These are phyloP conservation scores for Saxispiralis lemnorum DNA, from an alignment of 495 filamentous ascomycete species.

Conservation along the genomic window DNA sequence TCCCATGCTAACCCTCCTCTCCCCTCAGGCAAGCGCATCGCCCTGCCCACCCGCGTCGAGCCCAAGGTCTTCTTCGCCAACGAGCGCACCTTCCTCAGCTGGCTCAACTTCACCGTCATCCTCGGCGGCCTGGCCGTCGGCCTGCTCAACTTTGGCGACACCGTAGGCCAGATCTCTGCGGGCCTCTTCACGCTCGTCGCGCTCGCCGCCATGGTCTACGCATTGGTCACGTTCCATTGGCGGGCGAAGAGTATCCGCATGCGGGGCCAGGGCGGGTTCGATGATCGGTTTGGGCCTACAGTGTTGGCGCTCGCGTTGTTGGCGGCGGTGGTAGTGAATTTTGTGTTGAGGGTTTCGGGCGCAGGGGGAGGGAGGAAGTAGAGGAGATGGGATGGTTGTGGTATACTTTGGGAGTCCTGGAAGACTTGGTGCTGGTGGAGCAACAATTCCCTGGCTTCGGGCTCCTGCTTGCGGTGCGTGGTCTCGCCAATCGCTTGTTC, in stretches of 20 bases:
- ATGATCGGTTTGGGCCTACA: slow-evolving; percentile 85
- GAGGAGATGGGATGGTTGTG: background rate
- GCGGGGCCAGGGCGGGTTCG: slow-evolving; percentile 85
- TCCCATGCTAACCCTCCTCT: slow-evolving; percentile 7
- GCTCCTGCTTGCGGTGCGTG: too few relatives aligned
- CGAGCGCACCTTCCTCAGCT: slow-evolving; percentile 95
- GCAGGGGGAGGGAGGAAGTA: slow-evolving; percentile 15
- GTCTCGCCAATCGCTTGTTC: too few relatives aligned
- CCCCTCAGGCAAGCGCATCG: slow-evolving; percentile 80
- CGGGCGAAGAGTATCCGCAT: slow-evolving; percentile 78
- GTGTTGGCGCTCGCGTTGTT: slow-evolving; percentile 70
- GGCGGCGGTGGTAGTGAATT: slow-evolving; percentile 80
- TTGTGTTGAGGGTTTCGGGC: slow-evolving; percentile 64
- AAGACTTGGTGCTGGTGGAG: too few relatives aligned
- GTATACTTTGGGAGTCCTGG: too few relatives aligned
- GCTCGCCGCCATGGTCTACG: slow-evolving; percentile 90
- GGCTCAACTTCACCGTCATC: slow-evolving; percentile 98
- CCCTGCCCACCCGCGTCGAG: slow-evolving; percentile 92
- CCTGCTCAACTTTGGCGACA: slow-evolving; percentile 94
- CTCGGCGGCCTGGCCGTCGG: slow-evolving; percentile 88
- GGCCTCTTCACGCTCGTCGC: slow-evolving; percentile 87
- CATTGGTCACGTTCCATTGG: slow-evolving; percentile 91
- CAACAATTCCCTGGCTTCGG: too few relatives aligned
- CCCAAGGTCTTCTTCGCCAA: slow-evolving; percentile 99
- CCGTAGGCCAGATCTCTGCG: slow-evolving; percentile 75